Conservation (phyloP, 768 basidiomycete species). For the Cytidiella melzeri region DNA sequence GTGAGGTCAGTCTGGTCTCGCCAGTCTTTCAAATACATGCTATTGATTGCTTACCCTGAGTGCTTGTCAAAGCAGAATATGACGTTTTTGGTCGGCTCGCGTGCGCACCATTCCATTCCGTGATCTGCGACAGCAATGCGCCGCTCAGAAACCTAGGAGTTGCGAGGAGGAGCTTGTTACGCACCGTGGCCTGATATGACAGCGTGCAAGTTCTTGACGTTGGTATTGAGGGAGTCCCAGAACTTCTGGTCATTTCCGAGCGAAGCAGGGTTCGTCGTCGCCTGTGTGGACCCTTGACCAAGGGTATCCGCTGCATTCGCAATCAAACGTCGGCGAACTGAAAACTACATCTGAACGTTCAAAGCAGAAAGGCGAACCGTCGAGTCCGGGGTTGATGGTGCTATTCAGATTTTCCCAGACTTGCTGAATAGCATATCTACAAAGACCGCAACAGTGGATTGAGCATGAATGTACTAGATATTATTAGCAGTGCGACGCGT, state of each 20-base stretch:
- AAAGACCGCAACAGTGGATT: neutral
- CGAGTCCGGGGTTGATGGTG: constrained; percentile 36
- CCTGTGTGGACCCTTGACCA: constrained; percentile 54
- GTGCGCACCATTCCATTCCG: constrained; percentile 75
- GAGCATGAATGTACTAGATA: neutral
- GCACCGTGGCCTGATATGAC: constrained; percentile 69
- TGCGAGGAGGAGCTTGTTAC: constrained; percentile 2
- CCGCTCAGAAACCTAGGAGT: neutral
- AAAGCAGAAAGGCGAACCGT: constrained; percentile 30
- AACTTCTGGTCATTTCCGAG: constrained; percentile 50
- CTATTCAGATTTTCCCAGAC: constrained; percentile 33
- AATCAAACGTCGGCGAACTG: neutral
- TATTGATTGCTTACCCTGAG: constrained; percentile 48
- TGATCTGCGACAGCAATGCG: constrained; percentile 41
- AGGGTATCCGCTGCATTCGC: constrained; percentile 46
- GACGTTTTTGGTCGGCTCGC: constrained; percentile 53
- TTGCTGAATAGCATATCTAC: constrained; percentile 29
- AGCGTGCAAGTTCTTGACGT: constrained; percentile 61
- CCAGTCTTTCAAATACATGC: neutral
- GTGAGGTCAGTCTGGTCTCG: neutral
- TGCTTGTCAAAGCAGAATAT: constrained; percentile 78
- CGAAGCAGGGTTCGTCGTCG: constrained; percentile 32
- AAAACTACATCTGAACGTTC: no score
- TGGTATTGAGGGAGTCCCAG: constrained; percentile 52
- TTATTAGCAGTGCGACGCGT: constrained; percentile 17